Percentiles rank a stretch among this genome's conserved stretches.
phyloP scores from a whole-genome alignment of 345 rosid genomes.

The Aquilaria sinensis region DNA sequence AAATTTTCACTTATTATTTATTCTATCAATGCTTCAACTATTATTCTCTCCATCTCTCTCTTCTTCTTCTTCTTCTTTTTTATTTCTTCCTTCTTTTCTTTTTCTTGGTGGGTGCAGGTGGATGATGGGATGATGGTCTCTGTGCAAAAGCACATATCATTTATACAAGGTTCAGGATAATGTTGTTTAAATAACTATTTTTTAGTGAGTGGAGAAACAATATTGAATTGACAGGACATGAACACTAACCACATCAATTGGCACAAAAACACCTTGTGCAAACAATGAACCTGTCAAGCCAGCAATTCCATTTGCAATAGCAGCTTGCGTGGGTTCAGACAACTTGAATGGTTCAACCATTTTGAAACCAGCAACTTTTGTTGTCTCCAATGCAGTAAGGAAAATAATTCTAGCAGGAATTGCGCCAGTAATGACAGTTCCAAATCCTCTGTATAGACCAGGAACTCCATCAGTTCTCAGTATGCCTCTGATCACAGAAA shows the following conservation, averaged over 20 bases:
- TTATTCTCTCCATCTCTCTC: too few species aligned
- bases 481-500: conserved; percentile 71
- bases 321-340: conserved; percentile 82
- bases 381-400: conserved; percentile 84
- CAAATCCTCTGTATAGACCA: conserved; percentile 93
- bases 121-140: too few species aligned
- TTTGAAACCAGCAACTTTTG: conserved; percentile 70
- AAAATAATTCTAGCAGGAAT: conserved; percentile 87
- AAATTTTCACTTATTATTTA: too few species aligned
- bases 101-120: too few species aligned
- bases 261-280: conserved; percentile 90
- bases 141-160: too few species aligned
- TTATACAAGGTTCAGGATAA: too few species aligned
- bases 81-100: too few species aligned
- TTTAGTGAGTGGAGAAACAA: neutral
- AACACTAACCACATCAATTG: conserved; percentile 81
- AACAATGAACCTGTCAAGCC: conserved; percentile 88
- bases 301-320: conserved; percentile 88
- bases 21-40: too few species aligned
- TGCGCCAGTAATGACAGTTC: conserved; percentile 92
- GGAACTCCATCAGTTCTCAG: conserved; percentile 81
- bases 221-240: neutral
- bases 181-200: too few species aligned
- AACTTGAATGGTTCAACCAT: conserved; percentile 55
- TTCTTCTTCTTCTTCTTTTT: too few species aligned